Conservation (phyloP, 257 asterid genomes). For the Forsythia suspensa region DNA sequence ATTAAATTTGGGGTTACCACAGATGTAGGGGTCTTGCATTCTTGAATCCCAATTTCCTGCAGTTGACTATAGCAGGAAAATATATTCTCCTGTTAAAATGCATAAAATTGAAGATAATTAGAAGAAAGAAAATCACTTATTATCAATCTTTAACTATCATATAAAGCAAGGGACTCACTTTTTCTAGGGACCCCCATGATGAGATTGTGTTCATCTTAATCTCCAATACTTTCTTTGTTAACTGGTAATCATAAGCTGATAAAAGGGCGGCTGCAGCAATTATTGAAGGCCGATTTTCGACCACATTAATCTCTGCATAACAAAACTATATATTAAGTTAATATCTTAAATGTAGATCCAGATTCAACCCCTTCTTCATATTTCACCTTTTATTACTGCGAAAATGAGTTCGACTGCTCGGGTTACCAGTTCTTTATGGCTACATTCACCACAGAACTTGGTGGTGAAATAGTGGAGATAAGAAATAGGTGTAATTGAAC, state of each 20-base stretch:
- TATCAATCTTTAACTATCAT: background rate
- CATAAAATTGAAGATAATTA: slow-evolving; percentile 8
- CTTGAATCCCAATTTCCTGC: slow-evolving; percentile 26
- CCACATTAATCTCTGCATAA: slow-evolving; percentile 42
- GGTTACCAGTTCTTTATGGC: slow-evolving; percentile 16
- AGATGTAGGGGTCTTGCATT: slow-evolving; percentile 37
- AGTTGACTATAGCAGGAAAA: slow-evolving; percentile 34
- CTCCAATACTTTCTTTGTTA: slow-evolving; percentile 30
- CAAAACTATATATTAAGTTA: background rate
- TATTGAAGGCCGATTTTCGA: slow-evolving; percentile 33
- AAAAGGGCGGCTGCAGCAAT: slow-evolving; percentile 51
- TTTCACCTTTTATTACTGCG: slow-evolving; percentile 35
- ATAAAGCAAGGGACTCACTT: slow-evolving; percentile 36
- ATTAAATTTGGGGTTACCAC: slow-evolving; percentile 12
- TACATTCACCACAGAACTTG: slow-evolving; percentile 31
- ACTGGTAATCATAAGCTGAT: slow-evolving; percentile 36
- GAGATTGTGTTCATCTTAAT: slow-evolving; percentile 31
- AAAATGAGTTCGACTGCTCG: slow-evolving; percentile 31
- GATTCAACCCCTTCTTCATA: background rate
- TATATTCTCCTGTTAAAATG: slow-evolving; percentile 38
- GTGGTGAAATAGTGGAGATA: slow-evolving; percentile 37
- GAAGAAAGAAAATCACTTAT: background rate
- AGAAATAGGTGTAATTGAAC: slow-evolving; percentile 38
- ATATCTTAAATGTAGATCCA: background rate
- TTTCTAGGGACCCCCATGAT: slow-evolving; percentile 41